These are phyloP conservation scores for Curvularia hawaiiensis DNA, from an alignment of 2,329 filamentous ascomycete genomes.

Conservation along the genomic window DNA sequence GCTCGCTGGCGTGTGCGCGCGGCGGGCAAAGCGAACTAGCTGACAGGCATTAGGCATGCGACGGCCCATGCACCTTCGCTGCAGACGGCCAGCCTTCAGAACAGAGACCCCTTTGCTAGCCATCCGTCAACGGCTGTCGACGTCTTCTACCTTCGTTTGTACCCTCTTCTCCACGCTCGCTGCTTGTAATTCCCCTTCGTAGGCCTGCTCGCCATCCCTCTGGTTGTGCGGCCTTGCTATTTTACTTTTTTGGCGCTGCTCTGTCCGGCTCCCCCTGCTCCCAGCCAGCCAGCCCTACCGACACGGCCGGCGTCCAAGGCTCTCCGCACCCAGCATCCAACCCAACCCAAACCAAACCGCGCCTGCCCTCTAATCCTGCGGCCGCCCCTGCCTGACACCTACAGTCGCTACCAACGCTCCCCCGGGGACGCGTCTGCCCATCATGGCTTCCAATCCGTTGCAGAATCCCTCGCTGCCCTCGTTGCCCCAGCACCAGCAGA, in stretches of 20 bases:
- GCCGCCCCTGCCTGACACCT: slow-evolving; percentile 27
- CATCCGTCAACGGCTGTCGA: slow-evolving; percentile 25
- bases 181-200: slow-evolving; percentile 31
- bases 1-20: slow-evolving; percentile 13
- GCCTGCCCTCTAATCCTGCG: slow-evolving; percentile 10
- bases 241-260: slow-evolving; percentile 14
- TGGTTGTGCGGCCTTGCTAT: slow-evolving; percentile 14
- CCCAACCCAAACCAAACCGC: neutral
- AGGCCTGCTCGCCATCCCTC: neutral
- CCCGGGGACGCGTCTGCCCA: slow-evolving; percentile 49
- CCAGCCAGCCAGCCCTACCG: slow-evolving; percentile 15
- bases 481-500: slow-evolving; percentile 81
- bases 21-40: slow-evolving; percentile 17
- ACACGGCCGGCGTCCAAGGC: slow-evolving; percentile 1
- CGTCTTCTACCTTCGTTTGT: slow-evolving; percentile 40
- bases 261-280: slow-evolving; percentile 26
- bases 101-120: slow-evolving; percentile 24
- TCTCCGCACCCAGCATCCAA: slow-evolving; percentile 10
- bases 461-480: slow-evolving; percentile 83
- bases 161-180: slow-evolving; percentile 35
- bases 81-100: slow-evolving; percentile 21
- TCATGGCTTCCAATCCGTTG: slow-evolving; percentile 63
- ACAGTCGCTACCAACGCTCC: slow-evolving; percentile 42
- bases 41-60: slow-evolving; percentile 3
- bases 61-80: slow-evolving; percentile 11